Base-by-base conservation (phyloP, 2,329 filamentous ascomycete genomes). In the Alternaria sp. region DNA sequence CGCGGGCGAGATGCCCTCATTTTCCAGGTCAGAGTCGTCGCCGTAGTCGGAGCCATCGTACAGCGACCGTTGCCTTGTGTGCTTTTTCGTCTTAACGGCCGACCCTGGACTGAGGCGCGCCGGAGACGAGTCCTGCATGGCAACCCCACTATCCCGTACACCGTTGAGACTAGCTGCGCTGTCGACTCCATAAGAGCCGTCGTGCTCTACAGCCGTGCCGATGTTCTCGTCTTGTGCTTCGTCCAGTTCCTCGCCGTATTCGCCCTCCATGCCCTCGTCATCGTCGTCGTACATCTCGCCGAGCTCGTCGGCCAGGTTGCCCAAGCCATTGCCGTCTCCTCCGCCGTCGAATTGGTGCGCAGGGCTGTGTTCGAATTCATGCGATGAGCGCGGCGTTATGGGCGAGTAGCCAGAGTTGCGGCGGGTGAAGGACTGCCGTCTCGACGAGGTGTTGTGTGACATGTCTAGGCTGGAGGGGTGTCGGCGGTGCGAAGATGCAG, bases 231-330 rank as follows among this genome's bases (percentile, higher is more conserved):
- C 73, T 3, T 74, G 71, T 40, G 72, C 61, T 8, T 67, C 62
- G 12, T 76, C 72, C 57, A 74, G 44, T n/a, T 80, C 76, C 25
- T 78, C 77, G 40, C 75, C 74, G 64, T 77, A 77, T 19, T 81
- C 75, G 30, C 73, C 80, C 55, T 84, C 83, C 23, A 81, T 82
- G 15, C 83, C 85, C 43, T 89, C 88, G 44, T 88, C 89, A 9
- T 88, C 90, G 32, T 88, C 89, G 46, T 87, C 88, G 77, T 91
- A 88, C 5, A 90, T 89, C 43, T 91, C 91, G 2, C 90, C 92
- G 51, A 96, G 83, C 79, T 96, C 92, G 79, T 95, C 92, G 2
- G 92, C 92, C 52, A 96, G 80, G 70, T 93, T 94, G 30, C 92
- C 92, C 66, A 93, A 83, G 9, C 90, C 90, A 60, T 70, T 72